Evolutionary conservation across 345 rosid genomes (phyloP).

Genomic region (Citrus hindsii): DNA sequence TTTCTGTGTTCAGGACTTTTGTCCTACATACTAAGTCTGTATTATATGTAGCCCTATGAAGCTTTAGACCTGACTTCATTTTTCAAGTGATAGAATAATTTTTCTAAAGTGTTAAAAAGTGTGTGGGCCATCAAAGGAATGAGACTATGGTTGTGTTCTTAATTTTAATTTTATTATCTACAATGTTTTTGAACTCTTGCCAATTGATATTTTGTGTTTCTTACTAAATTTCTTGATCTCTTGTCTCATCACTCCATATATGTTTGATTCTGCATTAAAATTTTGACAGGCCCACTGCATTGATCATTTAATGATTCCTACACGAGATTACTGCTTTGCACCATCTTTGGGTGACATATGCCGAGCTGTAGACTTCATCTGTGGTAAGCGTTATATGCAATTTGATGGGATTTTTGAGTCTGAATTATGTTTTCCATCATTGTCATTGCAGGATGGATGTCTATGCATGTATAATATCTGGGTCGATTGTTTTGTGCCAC

Average conservation of each 20-base stretch:
- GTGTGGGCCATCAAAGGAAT: background rate
- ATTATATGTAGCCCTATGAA: slow-evolving; percentile 47
- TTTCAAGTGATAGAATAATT: background rate
- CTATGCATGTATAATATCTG: background rate
- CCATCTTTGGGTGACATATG: slow-evolving; percentile 76
- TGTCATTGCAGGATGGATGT: background rate
- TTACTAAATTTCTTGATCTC: background rate
- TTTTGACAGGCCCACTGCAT: slow-evolving; percentile 62
- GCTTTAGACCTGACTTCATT: slow-evolving; percentile 52
- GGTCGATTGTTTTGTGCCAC: background rate
- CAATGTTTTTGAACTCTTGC: background rate
- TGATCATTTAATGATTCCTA: slow-evolving; percentile 92
- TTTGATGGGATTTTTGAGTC: background rate
- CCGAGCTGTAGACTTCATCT: slow-evolving; percentile 86
- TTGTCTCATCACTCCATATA: background rate
- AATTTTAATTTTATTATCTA: background rate
- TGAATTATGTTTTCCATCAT: background rate
- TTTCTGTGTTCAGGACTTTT: background rate
- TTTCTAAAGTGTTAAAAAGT: background rate
- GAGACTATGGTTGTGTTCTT: background rate
- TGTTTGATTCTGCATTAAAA: slow-evolving; percentile 11
- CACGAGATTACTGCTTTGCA: slow-evolving; percentile 97
- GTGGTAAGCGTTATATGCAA: slow-evolving; percentile 38
- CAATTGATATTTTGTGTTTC: background rate
- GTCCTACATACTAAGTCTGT: background rate